These are phyloP conservation scores for Penicillium argentinense DNA, from an alignment of 495 filamentous ascomycete species.

Conservation along the genomic window DNA sequence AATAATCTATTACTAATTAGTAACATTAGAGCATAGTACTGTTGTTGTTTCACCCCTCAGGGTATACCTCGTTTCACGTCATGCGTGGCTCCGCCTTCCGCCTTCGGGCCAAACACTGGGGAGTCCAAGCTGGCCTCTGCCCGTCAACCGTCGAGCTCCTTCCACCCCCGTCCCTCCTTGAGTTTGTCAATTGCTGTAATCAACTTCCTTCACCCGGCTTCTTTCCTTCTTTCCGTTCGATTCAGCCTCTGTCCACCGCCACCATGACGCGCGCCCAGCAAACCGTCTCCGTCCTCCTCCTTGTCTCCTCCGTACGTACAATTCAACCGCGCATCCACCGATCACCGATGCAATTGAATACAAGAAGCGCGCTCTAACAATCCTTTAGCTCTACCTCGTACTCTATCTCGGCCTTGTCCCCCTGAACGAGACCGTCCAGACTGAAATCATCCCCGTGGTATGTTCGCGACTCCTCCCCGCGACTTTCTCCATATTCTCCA, in stretches of 20 bases:
- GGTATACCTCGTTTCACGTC: too few species aligned
- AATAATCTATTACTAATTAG: too few species aligned
- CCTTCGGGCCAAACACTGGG: constrained; percentile 12
- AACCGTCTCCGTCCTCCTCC: constrained; percentile 79
- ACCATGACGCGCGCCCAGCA: constrained; percentile 93
- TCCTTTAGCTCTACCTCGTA: constrained; percentile 75
- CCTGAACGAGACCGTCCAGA: constrained; percentile 63
- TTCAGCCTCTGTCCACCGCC: constrained; percentile 11
- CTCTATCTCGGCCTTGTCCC: constrained; percentile 84
- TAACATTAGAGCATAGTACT: too few species aligned
- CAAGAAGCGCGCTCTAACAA: constrained; percentile 7
- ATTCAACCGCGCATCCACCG: constrained; percentile 6
- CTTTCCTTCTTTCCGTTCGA: constrained; percentile 7
- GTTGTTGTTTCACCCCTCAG: too few species aligned
- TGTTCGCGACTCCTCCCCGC: constrained; percentile 21
- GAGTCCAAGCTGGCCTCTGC: constrained; percentile 20
- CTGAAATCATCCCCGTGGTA: constrained; percentile 55
- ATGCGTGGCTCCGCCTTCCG: constrained; percentile 6
- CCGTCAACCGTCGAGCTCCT: constrained; percentile 1
- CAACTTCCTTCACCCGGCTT: background rate
- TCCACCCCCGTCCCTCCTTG: constrained; percentile 19
- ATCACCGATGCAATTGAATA: background rate
- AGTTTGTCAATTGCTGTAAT: constrained; percentile 18
- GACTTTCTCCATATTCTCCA: too few species aligned
- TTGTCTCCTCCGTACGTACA: constrained; percentile 77